Evolutionary conservation across 192 early-diverging fungal species (phyloP).

Genomic region (Gonapodya sp.): DNA sequence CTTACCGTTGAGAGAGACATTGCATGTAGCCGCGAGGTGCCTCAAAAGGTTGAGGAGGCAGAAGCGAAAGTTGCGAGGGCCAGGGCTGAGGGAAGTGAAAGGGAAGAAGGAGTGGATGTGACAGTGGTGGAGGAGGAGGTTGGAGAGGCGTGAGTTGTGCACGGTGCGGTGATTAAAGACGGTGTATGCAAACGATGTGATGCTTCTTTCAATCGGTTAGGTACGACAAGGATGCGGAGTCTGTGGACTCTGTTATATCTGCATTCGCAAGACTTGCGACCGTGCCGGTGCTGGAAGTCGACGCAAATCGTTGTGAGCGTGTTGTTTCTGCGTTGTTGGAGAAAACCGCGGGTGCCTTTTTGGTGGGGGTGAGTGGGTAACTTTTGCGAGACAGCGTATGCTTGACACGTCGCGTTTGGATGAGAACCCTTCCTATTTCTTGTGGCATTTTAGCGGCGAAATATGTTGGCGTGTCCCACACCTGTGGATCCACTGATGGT

Average conservation of each 20-base stretch:
- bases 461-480: background rate
- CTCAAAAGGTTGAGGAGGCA: background rate
- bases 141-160: background rate
- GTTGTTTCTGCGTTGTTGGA: background rate
- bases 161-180: too few relatives aligned
- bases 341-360: background rate
- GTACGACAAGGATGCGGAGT: background rate
- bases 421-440: background rate
- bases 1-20: background rate
- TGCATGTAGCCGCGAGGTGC: background rate
- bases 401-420: too few relatives aligned
- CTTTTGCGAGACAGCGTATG: background rate
- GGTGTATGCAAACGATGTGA: too few relatives aligned
- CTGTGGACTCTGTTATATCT: background rate
- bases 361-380: background rate
- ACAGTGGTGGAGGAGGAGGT: background rate
- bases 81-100: background rate
- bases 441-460: background rate
- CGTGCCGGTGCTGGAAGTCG: background rate
- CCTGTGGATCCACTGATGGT: background rate
- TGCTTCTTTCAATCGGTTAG: background rate
- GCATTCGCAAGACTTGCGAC: background rate
- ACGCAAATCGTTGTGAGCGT: background rate
- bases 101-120: background rate
- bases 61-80: background rate